A percentile compares a stretch with the other conserved stretches of the same genome.
Conservation (phyloP, 2,329 filamentous ascomycete species). For the Hypoxylon rubiginosum region DNA sequence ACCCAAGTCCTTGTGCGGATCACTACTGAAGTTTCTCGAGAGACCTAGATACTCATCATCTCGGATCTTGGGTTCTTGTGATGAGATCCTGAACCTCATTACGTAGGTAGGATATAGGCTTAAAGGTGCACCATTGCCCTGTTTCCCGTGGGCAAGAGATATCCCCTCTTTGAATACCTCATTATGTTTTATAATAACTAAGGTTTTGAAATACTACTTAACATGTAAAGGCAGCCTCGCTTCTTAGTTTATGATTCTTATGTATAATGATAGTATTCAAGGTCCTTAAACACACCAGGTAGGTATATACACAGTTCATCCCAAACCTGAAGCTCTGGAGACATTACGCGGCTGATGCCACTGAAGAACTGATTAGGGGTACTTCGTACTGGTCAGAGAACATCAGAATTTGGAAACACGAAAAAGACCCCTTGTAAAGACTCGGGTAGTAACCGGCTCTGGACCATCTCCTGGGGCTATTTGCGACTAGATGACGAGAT, state of each 20-base stretch:
- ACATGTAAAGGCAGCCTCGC: neutral
- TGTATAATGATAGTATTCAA: neutral
- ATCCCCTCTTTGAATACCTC: neutral
- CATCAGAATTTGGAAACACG: slow-evolving; percentile 31
- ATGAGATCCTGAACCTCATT: neutral
- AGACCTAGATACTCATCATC: neutral
- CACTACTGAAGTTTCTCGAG: slow-evolving; percentile 1
- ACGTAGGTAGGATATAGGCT: neutral
- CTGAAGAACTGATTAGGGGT: slow-evolving; percentile 8
- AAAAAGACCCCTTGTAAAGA: slow-evolving; percentile 19
- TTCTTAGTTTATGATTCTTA: neutral
- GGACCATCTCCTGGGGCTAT: slow-evolving; percentile 16
- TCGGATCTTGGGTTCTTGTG: slow-evolving; percentile 5
- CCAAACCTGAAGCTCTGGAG: neutral
- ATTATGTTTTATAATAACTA: neutral
- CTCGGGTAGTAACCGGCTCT: slow-evolving; percentile 23
- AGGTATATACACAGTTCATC: neutral
- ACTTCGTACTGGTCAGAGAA: slow-evolving; percentile 21
- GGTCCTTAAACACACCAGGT: neutral
- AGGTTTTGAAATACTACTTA: no score
- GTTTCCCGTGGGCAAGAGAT: no score
- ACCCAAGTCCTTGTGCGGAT: slow-evolving; percentile 9
- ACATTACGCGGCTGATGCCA: neutral
- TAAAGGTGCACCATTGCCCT: neutral
- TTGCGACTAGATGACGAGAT: slow-evolving; percentile 28